These are phyloP conservation scores for Geranium brycei DNA, from an alignment of 345 rosid species.

Conservation along the genomic window DNA sequence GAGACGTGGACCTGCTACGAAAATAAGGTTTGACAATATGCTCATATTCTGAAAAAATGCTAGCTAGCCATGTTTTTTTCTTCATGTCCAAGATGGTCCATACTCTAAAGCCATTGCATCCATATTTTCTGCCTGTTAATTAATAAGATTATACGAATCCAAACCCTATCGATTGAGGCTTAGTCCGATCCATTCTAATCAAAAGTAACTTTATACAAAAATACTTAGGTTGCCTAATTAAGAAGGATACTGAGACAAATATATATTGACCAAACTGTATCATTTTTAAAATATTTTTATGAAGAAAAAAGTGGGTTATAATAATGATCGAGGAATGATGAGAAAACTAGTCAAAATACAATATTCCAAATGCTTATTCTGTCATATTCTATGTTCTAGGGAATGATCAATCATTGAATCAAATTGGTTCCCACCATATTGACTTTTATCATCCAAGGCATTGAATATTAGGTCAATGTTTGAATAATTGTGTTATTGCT, in stretches of 20 bases:
- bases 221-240: not conserved
- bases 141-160: not conserved
- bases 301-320: not conserved
- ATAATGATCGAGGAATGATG: not conserved
- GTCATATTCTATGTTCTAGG: conserved; percentile 1
- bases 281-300: not conserved
- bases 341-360: not conserved
- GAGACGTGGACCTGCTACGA: not conserved
- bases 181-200: not conserved
- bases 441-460: conserved; percentile 24
- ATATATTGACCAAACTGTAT: not conserved
- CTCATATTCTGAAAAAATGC: not conserved
- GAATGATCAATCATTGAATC: conserved; percentile 28
- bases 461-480: conserved; percentile 28
- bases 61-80: not conserved
- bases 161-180: too few relatives aligned
- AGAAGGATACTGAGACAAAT: not conserved
- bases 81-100: not conserved
- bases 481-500: conserved; percentile 21
- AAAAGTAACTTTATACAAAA: not conserved
- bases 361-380: not conserved
- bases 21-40: not conserved
- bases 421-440: conserved; percentile 20
- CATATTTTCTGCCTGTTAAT: too few relatives aligned
- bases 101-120: too few relatives aligned